Conservation (phyloP, 495 filamentous ascomycete species). For the Oleoguttula mirabilis region DNA sequence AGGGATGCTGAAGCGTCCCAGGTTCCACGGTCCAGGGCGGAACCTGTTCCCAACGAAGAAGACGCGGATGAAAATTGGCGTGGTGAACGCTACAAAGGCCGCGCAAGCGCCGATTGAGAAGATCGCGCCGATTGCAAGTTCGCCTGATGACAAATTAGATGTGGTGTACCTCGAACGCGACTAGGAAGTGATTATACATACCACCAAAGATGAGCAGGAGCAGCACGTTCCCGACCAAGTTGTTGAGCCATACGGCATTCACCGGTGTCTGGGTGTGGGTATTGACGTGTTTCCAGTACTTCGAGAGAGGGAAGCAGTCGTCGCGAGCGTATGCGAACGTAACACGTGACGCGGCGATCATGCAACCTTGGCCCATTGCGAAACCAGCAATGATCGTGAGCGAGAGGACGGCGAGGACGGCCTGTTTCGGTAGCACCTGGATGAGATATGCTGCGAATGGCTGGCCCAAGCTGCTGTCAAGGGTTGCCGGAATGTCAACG, state of each 20-base stretch:
- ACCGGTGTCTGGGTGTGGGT: constrained; percentile 55
- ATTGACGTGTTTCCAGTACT: constrained; percentile 56
- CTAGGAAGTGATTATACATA: too few species aligned
- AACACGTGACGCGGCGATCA: constrained; percentile 68
- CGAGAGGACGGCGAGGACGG: constrained; percentile 52
- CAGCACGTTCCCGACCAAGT: constrained; percentile 49
- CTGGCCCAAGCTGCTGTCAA: constrained; percentile 56
- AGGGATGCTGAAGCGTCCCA: constrained; percentile 49
- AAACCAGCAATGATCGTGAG: constrained; percentile 67
- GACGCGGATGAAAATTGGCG: constrained; percentile 61
- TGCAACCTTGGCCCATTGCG: constrained; percentile 57
- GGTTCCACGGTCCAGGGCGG: constrained; percentile 60
- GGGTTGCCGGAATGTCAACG: constrained; percentile 47
- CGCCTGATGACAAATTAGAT: too few species aligned
- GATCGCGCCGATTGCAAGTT: constrained; percentile 55
- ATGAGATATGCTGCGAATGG: constrained; percentile 66
- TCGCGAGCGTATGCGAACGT: constrained; percentile 73
- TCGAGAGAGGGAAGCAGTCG: constrained; percentile 55
- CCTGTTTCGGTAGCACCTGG: constrained; percentile 55
- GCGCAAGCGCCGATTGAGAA: constrained; percentile 70
- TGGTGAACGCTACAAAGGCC: constrained; percentile 61
- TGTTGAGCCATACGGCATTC: constrained; percentile 68
- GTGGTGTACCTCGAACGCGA: too few species aligned
- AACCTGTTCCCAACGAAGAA: constrained; percentile 64
- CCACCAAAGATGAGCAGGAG: constrained; percentile 61